Percentiles rank a stretch among this genome's conserved stretches.
Evolutionary conservation across 2,329 filamentous ascomycete genomes (phyloP).

Genomic region (Diaporthe sp.): DNA sequence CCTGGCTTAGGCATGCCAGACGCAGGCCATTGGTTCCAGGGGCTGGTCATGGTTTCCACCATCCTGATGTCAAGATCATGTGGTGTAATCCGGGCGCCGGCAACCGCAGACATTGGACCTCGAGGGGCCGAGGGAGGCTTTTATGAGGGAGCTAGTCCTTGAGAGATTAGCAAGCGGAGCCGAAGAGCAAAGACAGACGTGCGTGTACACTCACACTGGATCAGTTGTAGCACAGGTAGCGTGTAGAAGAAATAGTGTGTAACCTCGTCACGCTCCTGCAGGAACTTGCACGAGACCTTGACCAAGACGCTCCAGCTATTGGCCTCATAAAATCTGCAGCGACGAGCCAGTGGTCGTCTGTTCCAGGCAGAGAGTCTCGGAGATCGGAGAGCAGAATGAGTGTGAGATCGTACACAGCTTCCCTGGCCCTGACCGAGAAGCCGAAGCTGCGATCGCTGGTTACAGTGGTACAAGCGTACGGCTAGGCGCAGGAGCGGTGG

Average conservation of each 20-base stretch:
- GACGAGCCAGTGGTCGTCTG: not conserved
- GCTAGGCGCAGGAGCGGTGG: conserved; percentile 36
- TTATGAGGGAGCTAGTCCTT: conserved; percentile 19
- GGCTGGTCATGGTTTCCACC: conserved; percentile 54
- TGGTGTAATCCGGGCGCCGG: conserved; percentile 45
- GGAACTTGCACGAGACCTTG: conserved; percentile 5
- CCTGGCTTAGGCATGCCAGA: conserved; percentile 46
- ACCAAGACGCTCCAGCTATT: not conserved
- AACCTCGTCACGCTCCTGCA: conserved; percentile 23
- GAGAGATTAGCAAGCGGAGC: conserved; percentile 31
- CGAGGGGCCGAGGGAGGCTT: conserved; percentile 37
- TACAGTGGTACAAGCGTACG: conserved; percentile 23
- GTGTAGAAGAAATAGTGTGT: conserved; percentile 22
- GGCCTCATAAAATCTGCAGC: conserved; percentile 18
- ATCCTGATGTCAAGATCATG: conserved; percentile 50
- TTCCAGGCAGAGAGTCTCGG: conserved; percentile 15
- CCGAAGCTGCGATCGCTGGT: conserved; percentile 29
- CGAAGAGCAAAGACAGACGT: conserved; percentile 10
- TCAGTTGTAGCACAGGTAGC: conserved; percentile 16
- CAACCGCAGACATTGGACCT: conserved; percentile 51
- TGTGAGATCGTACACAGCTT: conserved; percentile 20
- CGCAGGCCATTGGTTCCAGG: conserved; percentile 49
- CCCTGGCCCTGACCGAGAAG: conserved; percentile 22
- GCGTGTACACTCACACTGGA: conserved; percentile 15
- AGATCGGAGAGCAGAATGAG: conserved; percentile 12